phyloP scores from a whole-genome alignment of 2,329 filamentous ascomycete species.

The Tolypocladium amazonense region DNA sequence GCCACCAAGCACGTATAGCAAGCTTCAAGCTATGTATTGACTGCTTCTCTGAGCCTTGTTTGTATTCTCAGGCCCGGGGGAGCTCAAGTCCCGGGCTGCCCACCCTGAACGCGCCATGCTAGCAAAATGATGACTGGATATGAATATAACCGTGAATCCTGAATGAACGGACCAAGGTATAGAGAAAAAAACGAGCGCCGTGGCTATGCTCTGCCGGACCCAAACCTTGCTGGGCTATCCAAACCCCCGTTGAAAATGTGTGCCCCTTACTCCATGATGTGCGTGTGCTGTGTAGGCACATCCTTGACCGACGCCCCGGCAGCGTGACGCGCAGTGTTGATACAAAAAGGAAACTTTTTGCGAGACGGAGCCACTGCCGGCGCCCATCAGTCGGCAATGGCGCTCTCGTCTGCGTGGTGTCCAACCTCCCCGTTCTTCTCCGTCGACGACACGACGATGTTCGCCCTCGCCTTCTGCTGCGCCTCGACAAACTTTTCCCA shows the following conservation, averaged over 20 bases:
- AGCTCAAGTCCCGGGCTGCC: neutral
- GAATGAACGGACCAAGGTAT: neutral
- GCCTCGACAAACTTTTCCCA: slow-evolving; percentile 53
- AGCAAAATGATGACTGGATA: neutral
- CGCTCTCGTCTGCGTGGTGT: slow-evolving; percentile 24
- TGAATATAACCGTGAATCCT: neutral
- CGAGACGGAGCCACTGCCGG: neutral
- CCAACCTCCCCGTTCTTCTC: slow-evolving; percentile 12
- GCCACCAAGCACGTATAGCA: neutral
- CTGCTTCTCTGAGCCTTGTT: too few species aligned
- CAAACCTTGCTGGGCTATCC: neutral
- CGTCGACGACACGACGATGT: slow-evolving; percentile 26
- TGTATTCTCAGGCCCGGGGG: neutral
- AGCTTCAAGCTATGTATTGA: neutral
- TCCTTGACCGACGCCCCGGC: neutral
- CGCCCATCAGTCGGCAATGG: slow-evolving; percentile 25
- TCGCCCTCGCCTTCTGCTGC: slow-evolving; percentile 47
- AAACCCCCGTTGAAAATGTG: neutral
- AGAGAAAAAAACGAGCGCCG: neutral
- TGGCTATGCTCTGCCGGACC: neutral
- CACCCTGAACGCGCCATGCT: neutral
- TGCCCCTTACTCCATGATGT: neutral
- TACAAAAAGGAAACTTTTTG: neutral
- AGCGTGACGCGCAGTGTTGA: neutral
- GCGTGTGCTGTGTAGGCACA: neutral